phyloP scores from a whole-genome alignment of 768 basidiomycete genomes.

The Termitomyces sp. region DNA sequence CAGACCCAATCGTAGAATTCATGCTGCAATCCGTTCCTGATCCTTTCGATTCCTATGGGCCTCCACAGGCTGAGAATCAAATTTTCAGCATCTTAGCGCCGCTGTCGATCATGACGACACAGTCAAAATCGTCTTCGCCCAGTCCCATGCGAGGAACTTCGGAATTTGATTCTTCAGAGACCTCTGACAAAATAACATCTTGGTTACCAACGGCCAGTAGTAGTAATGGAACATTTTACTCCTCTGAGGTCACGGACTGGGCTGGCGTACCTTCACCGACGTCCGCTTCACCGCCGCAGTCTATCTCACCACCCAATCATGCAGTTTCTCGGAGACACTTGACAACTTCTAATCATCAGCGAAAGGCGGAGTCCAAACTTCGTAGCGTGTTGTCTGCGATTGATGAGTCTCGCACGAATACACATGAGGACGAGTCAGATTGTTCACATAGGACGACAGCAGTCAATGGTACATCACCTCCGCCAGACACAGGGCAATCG shows the following conservation, averaged over 20 bases:
- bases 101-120: conserved; percentile 63
- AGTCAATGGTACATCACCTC: conserved; percentile 18
- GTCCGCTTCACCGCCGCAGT: conserved; percentile 43
- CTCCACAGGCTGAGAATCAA: conserved; percentile 81
- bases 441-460: conserved; percentile 17
- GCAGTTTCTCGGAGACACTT: conserved; percentile 43
- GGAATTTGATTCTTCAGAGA: conserved; percentile 30
- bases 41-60: conserved; percentile 90
- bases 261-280: conserved; percentile 37
- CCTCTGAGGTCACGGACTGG: conserved; percentile 55
- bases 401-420: conserved; percentile 49
- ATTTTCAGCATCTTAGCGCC: conserved; percentile 93
- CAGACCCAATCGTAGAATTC: conserved; percentile 86
- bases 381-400: conserved; percentile 69
- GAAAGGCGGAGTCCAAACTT: conserved; percentile 64
- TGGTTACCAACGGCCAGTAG: conserved; percentile 48
- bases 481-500: conserved; percentile 24
- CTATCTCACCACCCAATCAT: conserved; percentile 42
- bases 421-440: conserved; percentile 21
- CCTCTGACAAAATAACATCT: conserved; percentile 31
- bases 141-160: conserved; percentile 53
- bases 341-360: conserved; percentile 34
- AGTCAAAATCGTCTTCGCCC: conserved; percentile 54
- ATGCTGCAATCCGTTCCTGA: conserved; percentile 89
- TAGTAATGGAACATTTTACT: conserved; percentile 38